Conservation (phyloP, 129 eudicot genomes). For the Smallanthus sonchifolius region DNA sequence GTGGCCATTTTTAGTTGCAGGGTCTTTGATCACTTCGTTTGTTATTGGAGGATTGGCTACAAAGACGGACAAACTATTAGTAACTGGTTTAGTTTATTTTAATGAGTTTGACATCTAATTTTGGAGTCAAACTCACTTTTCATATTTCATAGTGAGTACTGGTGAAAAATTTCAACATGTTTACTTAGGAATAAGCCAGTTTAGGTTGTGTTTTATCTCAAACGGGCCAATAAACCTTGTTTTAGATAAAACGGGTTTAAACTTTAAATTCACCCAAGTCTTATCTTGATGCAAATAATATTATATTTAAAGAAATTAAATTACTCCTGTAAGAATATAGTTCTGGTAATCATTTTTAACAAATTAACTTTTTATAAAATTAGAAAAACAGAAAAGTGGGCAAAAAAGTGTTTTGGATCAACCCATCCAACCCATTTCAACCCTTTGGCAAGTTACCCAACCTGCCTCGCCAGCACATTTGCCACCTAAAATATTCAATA, state of each 20-base stretch:
- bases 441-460: background rate
- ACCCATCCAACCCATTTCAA: background rate
- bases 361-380: background rate
- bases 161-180: background rate
- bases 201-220: background rate
- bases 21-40: slow-evolving; percentile 23
- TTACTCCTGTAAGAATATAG: background rate
- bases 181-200: background rate
- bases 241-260: background rate
- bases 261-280: background rate
- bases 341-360: background rate
- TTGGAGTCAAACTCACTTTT: background rate
- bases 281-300: background rate
- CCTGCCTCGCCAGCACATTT: background rate
- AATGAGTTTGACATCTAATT: background rate
- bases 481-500: background rate
- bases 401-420: background rate
- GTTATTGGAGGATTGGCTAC: slow-evolving; percentile 28
- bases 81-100: background rate
- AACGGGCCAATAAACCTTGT: background rate
- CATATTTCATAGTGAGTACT: background rate
- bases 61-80: background rate
- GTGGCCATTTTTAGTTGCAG: slow-evolving; percentile 34
- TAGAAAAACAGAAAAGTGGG: background rate
- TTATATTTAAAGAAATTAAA: background rate